Evolutionary conservation across 2,329 filamentous ascomycete genomes (phyloP).

Genomic region (Nothophoma quercina): DNA sequence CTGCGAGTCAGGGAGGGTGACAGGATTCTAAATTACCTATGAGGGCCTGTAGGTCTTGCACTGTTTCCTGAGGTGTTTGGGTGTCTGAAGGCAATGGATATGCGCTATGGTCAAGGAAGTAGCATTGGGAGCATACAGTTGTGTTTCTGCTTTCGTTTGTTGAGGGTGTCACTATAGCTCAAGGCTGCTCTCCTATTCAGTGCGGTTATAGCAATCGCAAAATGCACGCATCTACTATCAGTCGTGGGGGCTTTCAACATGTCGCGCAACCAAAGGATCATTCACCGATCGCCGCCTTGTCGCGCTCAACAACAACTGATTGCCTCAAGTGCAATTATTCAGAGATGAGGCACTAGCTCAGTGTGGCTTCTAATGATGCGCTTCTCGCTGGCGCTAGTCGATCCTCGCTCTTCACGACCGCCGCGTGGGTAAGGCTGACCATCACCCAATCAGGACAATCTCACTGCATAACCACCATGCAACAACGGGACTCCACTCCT

Average conservation of each 20-base stretch:
- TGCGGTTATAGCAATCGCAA: too few species aligned
- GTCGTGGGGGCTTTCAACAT: too few species aligned
- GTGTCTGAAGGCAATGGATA: not conserved
- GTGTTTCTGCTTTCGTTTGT: not conserved
- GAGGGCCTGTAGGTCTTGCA: not conserved
- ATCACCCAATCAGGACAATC: not conserved
- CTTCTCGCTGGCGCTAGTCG: not conserved
- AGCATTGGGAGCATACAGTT: not conserved
- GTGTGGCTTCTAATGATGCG: too few species aligned
- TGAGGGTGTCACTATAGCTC: not conserved
- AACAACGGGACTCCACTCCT: conserved; percentile 18
- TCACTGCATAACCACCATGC: conserved; percentile 14
- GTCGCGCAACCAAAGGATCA: too few species aligned
- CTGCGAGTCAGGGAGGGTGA: not conserved
- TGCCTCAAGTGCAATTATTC: too few species aligned
- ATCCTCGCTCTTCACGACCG: conserved; percentile 3
- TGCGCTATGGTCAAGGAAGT: not conserved
- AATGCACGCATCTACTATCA: too few species aligned
- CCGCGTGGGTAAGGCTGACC: not conserved
- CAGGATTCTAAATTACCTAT: not conserved
- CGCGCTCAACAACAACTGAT: not conserved
- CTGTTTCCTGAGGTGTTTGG: conserved; percentile 8
- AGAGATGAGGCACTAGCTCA: too few species aligned
- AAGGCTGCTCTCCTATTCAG: too few species aligned
- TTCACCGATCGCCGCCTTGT: too few species aligned